These are phyloP conservation scores for Nakaseomyces sp. DNA, from an alignment of 1,139 yeast genomes.

Conservation along the genomic window DNA sequence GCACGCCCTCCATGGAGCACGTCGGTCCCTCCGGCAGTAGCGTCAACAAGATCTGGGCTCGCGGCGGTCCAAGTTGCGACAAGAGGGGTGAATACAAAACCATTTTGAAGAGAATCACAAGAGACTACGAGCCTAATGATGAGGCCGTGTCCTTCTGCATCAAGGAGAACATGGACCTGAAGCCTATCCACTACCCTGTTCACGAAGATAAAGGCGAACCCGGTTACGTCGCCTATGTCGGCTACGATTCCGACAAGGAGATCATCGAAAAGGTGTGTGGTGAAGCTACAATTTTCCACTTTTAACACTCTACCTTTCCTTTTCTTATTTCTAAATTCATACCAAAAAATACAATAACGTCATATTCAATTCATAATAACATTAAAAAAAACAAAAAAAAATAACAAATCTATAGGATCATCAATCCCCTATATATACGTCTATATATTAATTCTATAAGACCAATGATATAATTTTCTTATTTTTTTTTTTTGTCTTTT, in stretches of 20 bases:
- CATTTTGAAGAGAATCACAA: slow-evolving; percentile 32
- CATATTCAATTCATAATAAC: too few relatives aligned
- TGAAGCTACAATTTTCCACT: slow-evolving; percentile 25
- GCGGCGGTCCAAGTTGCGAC: slow-evolving; percentile 38
- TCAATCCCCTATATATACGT: too few relatives aligned
- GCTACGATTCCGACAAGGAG: slow-evolving; percentile 26
- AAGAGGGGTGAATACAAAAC: slow-evolving; percentile 36
- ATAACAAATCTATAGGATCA: too few relatives aligned
- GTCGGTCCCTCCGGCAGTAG: slow-evolving; percentile 19
- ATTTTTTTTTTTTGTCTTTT: too few relatives aligned
- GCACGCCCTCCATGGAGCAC: slow-evolving; percentile 31
- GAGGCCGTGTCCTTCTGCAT: slow-evolving; percentile 32
- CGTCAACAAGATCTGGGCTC: slow-evolving; percentile 28
- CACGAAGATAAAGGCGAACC: slow-evolving; percentile 30
- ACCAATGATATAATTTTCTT: too few relatives aligned
- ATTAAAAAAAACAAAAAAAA: too few relatives aligned
- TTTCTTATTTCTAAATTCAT: too few relatives aligned
- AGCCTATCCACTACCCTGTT: slow-evolving; percentile 29
- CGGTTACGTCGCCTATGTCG: slow-evolving; percentile 33
- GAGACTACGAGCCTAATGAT: slow-evolving; percentile 34
- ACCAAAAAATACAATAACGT: too few relatives aligned
- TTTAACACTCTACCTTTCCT: slow-evolving; percentile 15
- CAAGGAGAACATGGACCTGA: slow-evolving; percentile 23
- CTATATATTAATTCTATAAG: too few relatives aligned
- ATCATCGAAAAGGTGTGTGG: slow-evolving; percentile 23